Base-by-base conservation (phyloP, 2,329 filamentous ascomycete species). In the Rutstroemia sydowiana region DNA sequence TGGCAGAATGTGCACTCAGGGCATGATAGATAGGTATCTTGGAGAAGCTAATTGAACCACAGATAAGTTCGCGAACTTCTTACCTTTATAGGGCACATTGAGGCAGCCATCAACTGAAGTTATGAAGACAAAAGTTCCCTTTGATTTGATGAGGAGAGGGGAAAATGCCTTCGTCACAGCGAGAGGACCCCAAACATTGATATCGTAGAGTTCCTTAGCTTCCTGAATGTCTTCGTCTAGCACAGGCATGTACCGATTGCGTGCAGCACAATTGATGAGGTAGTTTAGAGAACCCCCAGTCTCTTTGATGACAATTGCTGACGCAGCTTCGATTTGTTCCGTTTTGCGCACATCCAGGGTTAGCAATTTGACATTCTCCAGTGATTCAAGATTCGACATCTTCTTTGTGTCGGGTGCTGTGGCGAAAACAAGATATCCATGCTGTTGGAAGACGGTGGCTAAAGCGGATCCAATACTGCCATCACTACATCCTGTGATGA, bases 191-290 rank as follows among this genome's bases (percentile, higher is more conserved):
- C 66, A 39, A 18, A 68, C 59, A 34, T 68, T 68, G 23, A 61
- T 54, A 48, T 68, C 66, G 44, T 65, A 68, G 20, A 63, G 53
- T 3, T 63, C 56, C 48, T 63, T 65, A 3, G 67, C 61, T 16
- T 59, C 59, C 16, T 59, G 57, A 2, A 65, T 43, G 7, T 59
- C 55, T 11, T 56, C 53, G 52, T 70, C 67, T 10, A 66, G 51
- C 2, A 66, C 52, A 5, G 67, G 65, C 40, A 43, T 53, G 62
- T 60, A 8, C 56, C 48, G 45, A 63, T 26, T 63, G 36, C 63
- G 62, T 16, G 59, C 55, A 10, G 68, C 72, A 6, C 71, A 68
- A 58, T 74, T 75, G 58, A 75, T 74, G 51, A 74, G 60, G 7
- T 43, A 75, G 68, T 26, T 73, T 62, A 54, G 73, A 68, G n/a